Evolutionary conservation across 2,329 filamentous ascomycete species (phyloP), one percentile per base, ranked within the genome.

Genomic region (Arthrobotrys musiformis): DNA sequence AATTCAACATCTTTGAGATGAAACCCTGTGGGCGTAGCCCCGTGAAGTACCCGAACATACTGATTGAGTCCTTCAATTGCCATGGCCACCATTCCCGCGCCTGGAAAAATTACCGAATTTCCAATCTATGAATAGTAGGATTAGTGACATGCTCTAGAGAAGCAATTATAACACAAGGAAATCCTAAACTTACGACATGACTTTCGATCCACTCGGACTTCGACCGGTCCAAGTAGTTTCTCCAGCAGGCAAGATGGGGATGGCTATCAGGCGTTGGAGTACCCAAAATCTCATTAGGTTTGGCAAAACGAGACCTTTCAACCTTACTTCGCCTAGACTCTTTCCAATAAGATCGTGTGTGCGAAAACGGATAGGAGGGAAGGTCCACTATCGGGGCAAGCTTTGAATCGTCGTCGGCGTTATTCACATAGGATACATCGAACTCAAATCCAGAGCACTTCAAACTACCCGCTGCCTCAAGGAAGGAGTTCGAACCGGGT

Each of bases 51-150:
- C 5, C 37, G 22, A 26, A 46, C 48, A 15, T 73, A 58, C 9
- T 73, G 69, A n/a, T 73, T 73, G 42, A 66, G 30, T 0, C 19
- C 69, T 52, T 73, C 69, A 40, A 73, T 61, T 1, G 60, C 69
- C 69, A 73, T 73, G 15, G 60, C 19, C 17, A 73, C 5, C 69
- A 73, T 73, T 2, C 69, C 69, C 4, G 69, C 69, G 1, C 48
- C 69, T 28, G 69, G 69, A 17, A 60, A 73, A 7, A 73, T 24
- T 11, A 73, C 61, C 0, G 37, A 19, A 22, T 66, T 26, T 15
- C 58, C 62, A 22, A 73, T 66, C 69, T 73, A 42, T 3, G 9
- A n/a, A n/a, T 33, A 35, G 15, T 13, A 6, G 19, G 8, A 1
- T 24, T 46, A 46, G 9, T 56, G 22, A 33, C n/a, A n/a, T n/a